These are phyloP conservation scores for Herpetomonas tarakana DNA, from an alignment of 208 protist genomes.

Conservation along the genomic window DNA sequence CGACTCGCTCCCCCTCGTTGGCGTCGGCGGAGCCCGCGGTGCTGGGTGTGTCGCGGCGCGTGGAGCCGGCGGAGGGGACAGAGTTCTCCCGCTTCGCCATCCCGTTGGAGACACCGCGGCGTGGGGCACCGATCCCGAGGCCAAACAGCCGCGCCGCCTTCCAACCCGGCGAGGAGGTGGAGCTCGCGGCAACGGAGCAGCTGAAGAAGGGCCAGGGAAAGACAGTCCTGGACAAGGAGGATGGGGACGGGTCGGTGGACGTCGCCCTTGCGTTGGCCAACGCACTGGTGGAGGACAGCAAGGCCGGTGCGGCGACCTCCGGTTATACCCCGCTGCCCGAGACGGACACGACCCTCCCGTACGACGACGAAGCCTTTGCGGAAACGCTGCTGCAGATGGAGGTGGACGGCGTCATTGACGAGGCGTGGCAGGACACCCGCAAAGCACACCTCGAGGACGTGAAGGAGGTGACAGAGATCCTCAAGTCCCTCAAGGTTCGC, in stretches of 20 bases:
- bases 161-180: constrained; percentile 18
- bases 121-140: constrained; percentile 7
- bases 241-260: neutral
- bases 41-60: constrained; percentile 35
- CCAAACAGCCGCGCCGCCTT: constrained; percentile 40
- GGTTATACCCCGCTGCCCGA: neutral
- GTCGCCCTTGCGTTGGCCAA: neutral
- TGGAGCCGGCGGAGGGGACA: constrained; percentile 21
- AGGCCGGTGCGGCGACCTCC: neutral
- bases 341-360: constrained; percentile 46
- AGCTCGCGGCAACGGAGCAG: constrained; percentile 7
- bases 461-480: constrained; percentile 59
- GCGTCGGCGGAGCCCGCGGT: constrained; percentile 11
- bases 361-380: constrained; percentile 84
- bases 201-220: neutral
- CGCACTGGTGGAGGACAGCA: neutral
- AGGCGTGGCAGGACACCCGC: constrained; percentile 76
- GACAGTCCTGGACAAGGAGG: no score
- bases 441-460: constrained; percentile 81
- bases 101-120: constrained; percentile 25
- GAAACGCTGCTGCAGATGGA: constrained; percentile 89
- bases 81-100: constrained; percentile 61
- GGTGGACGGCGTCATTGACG: constrained; percentile 85
- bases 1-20: neutral
- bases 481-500: constrained; percentile 70